Percentiles rank a stretch among this genome's conserved stretches.
Conservation (phyloP, 306 rosid genomes). For the Myrica gale region DNA sequence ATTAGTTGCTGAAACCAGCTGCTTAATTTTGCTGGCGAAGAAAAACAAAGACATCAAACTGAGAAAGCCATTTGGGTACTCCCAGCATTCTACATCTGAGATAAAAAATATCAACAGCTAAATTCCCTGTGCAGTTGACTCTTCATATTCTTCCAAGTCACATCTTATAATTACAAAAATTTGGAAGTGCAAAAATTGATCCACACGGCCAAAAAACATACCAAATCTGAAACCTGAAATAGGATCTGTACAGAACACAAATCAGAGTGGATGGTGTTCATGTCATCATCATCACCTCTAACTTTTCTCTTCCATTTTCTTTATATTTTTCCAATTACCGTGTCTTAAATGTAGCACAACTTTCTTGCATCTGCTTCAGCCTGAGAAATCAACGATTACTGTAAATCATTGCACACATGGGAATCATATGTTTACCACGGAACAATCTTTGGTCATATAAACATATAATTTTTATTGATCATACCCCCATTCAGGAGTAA, state of each 20-base stretch:
- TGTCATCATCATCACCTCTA: not conserved
- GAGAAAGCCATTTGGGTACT: too few species aligned
- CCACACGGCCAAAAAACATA: not conserved
- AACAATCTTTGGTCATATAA: not conserved
- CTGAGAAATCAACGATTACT: not conserved
- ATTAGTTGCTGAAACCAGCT: slow-evolving; percentile 6
- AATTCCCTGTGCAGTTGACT: too few species aligned
- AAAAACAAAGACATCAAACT: too few species aligned
- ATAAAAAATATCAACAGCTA: too few species aligned
- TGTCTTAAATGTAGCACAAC: not conserved
- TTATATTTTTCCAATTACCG: not conserved
- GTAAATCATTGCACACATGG: slow-evolving; percentile 7
- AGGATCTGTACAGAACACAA: not conserved
- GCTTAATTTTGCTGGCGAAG: too few species aligned
- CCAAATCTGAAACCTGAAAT: not conserved
- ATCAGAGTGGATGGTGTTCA: not conserved
- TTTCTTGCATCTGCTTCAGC: not conserved
- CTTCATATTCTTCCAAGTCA: not conserved
- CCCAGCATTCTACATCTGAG: too few species aligned
- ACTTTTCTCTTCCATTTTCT: not conserved
- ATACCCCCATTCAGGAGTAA: not conserved
- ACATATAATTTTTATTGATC: not conserved
- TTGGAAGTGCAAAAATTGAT: not conserved
- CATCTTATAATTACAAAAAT: not conserved
- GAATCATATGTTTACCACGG: slow-evolving; percentile 6